Conservation (phyloP, 2,329 filamentous ascomycete species). For the Hypoxylon sp. region DNA sequence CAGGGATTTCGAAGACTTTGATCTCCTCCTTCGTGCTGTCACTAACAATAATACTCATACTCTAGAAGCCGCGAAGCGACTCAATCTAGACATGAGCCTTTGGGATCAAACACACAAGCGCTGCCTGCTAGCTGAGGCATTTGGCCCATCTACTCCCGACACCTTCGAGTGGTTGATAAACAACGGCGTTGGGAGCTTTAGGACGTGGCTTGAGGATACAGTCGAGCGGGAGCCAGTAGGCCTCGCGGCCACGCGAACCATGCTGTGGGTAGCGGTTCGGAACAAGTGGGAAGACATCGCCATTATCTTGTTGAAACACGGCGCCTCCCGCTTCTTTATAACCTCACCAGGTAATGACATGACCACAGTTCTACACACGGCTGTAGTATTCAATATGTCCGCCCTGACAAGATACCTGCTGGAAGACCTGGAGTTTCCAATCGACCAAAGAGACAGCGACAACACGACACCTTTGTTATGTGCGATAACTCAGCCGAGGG, state of each 20-base stretch:
- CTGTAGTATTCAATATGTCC: neutral
- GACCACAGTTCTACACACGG: slow-evolving; percentile 7
- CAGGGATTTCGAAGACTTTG: neutral
- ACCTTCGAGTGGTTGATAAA: slow-evolving; percentile 2
- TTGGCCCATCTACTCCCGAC: neutral
- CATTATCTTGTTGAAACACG: neutral
- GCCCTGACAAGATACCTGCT: slow-evolving; percentile 1
- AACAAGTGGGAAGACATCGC: neutral
- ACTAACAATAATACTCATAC: neutral
- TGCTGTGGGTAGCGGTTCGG: neutral
- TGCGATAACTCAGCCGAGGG: neutral
- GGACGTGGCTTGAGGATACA: neutral
- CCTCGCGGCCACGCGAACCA: neutral
- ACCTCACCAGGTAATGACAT: too few relatives aligned
- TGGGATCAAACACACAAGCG: too few relatives aligned
- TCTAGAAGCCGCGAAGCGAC: neutral
- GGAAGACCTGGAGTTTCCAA: neutral
- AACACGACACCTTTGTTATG: neutral
- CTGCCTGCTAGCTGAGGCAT: neutral
- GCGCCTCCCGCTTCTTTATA: neutral
- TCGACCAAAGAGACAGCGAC: neutral
- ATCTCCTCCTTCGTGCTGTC: neutral
- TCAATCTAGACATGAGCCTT: neutral
- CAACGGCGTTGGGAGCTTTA: neutral
- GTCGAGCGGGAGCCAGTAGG: neutral